These are phyloP conservation scores for Fusarium compactum DNA, from an alignment of 2,329 filamentous ascomycete genomes.

Conservation along the genomic window DNA sequence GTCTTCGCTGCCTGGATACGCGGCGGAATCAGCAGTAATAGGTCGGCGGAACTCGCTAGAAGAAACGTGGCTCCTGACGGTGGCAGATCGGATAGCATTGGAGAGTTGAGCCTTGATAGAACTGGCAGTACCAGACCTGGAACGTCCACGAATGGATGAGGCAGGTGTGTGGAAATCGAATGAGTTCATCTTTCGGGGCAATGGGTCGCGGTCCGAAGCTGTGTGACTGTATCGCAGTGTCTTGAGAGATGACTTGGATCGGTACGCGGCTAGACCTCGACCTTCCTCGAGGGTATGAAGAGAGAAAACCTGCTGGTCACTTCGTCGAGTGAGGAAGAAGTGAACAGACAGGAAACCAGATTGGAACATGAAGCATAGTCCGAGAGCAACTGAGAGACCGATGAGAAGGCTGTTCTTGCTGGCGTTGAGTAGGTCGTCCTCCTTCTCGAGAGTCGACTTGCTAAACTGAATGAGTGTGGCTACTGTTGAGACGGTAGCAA, in stretches of 20 bases:
- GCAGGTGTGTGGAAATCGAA: conserved; percentile 57
- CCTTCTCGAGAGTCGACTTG: conserved; percentile 38
- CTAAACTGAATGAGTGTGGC: conserved; percentile 57
- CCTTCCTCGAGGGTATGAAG: conserved; percentile 42
- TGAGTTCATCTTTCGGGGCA: conserved; percentile 51
- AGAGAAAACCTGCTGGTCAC: conserved; percentile 35
- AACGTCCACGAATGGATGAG: conserved; percentile 54
- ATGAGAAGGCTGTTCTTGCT: conserved; percentile 54
- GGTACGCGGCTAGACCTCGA: conserved; percentile 37
- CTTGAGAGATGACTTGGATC: conserved; percentile 57
- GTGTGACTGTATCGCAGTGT: conserved; percentile 65
- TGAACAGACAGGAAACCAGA: conserved; percentile 62
- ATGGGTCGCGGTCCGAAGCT: conserved; percentile 49
- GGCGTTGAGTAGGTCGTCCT: conserved; percentile 23
- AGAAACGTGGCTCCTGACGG: conserved; percentile 68
- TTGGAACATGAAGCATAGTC: conserved; percentile 60
- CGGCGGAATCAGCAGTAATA: conserved; percentile 62
- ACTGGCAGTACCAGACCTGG: conserved; percentile 42
- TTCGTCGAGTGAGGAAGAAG: conserved; percentile 55
- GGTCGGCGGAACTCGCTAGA: conserved; percentile 58
- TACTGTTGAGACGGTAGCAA: conserved; percentile 61
- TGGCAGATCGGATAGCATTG: conserved; percentile 65
- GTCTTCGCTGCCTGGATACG: conserved; percentile 62
- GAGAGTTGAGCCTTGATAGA: conserved; percentile 56
- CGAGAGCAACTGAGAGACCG: conserved; percentile 60